Percentiles rank a stretch among this genome's conserved stretches.
phyloP scores from a whole-genome alignment of 2,329 filamentous ascomycete species.

The Harringtonia aguacate region DNA sequence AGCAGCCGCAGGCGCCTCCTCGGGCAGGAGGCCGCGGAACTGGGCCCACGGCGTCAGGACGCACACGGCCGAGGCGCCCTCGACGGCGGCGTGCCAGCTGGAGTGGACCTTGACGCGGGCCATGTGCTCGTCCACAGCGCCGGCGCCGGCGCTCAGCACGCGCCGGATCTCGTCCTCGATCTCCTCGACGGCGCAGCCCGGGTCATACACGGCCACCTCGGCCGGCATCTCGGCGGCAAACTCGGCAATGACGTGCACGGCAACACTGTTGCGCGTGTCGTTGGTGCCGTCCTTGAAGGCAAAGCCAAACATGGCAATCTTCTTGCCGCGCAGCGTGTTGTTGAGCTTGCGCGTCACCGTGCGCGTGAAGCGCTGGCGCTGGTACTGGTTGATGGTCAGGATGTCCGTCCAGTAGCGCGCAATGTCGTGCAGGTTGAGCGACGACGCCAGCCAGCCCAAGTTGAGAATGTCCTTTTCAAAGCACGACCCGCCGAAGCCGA shows the following conservation, averaged over 20 bases:
- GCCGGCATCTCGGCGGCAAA: constrained; percentile 1
- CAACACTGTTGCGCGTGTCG: constrained; percentile 5
- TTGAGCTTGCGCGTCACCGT: constrained; percentile 3
- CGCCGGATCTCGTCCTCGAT: constrained; percentile 2
- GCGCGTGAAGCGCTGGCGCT: background rate
- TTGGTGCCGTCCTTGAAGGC: constrained; percentile 5
- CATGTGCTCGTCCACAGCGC: background rate
- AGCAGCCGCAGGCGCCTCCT: background rate
- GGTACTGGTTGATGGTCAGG: constrained; percentile 2
- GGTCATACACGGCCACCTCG: constrained; percentile 3
- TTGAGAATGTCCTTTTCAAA: constrained; percentile 6
- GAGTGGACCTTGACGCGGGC: background rate
- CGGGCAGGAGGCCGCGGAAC: background rate
- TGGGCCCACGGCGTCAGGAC: constrained; percentile 1
- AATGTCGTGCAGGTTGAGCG: constrained; percentile 1
- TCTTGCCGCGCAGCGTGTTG: constrained; percentile 1
- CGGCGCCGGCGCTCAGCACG: background rate
- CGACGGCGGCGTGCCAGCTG: background rate
- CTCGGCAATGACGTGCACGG: constrained; percentile 2
- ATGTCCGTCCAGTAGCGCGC: constrained; percentile 1
- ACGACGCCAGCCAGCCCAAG: background rate
- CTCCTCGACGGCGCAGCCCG: background rate
- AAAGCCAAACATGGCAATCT: constrained; percentile 3
- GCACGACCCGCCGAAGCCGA: constrained; percentile 4
- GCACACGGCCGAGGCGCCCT: constrained; percentile 1